phyloP scores from a whole-genome alignment of 176 grass and related monocot genomes.

The Dactylis glomerata region DNA sequence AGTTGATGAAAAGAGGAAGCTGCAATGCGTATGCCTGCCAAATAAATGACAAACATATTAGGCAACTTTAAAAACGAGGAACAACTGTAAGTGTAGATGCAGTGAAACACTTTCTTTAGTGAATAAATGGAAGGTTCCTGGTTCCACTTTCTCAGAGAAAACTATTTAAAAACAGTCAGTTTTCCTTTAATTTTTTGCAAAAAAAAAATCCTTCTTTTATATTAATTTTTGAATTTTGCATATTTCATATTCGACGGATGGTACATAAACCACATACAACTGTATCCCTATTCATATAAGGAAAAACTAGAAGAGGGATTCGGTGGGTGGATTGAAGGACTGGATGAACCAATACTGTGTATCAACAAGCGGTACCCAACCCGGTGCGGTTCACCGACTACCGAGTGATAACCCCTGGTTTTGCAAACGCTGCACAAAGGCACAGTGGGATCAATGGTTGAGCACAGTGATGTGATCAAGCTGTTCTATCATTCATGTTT shows the following conservation, averaged over 20 bases:
- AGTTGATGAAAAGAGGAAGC: conserved; percentile 92
- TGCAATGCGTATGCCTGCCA: conserved; percentile 84
- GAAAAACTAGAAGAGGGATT: not conserved
- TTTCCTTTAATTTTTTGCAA: too few relatives aligned
- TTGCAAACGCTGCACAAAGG: not conserved
- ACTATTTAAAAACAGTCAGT: not conserved
- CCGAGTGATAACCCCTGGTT: not conserved
- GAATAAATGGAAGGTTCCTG: not conserved
- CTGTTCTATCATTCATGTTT: not conserved
- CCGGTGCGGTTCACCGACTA: not conserved
- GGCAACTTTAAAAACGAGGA: not conserved
- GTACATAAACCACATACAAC: not conserved
- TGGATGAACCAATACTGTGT: not conserved
- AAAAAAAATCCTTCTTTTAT: too few relatives aligned
- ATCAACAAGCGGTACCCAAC: not conserved
- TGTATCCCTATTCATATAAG: not conserved
- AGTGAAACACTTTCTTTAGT: not conserved
- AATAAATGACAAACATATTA: conserved; percentile 13
- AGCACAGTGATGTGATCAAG: not conserved
- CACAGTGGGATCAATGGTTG: not conserved
- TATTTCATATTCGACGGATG: not conserved
- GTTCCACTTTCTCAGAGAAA: not conserved
- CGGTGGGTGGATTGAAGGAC: not conserved
- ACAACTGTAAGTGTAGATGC: not conserved
- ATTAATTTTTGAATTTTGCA: not conserved